phyloP scores from a whole-genome alignment of 805 yeast species.

The Saccharomycopsis sp. region DNA sequence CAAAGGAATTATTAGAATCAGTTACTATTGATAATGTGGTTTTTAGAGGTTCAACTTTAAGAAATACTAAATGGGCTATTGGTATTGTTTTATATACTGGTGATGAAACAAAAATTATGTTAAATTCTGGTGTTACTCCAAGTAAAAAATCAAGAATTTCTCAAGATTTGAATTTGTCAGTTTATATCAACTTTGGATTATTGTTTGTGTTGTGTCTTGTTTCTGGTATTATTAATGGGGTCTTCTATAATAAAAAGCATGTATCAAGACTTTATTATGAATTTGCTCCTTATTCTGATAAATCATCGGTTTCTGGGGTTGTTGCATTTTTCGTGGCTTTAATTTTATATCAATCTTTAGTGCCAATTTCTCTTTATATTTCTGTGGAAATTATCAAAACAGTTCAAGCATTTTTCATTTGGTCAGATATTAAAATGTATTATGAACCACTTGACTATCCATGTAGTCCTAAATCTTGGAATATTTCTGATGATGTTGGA shows the following conservation, averaged over 20 bases:
- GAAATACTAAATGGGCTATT: conserved; percentile 78
- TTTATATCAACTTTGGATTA: conserved; percentile 51
- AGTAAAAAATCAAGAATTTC: conserved; percentile 67
- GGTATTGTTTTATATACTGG: conserved; percentile 74
- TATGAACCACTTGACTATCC: conserved; percentile 63
- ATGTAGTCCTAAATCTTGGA: conserved; percentile 80
- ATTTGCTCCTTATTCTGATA: conserved; percentile 56
- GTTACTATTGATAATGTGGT: conserved; percentile 49
- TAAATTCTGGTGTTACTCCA: conserved; percentile 73
- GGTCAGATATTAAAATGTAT: conserved; percentile 65
- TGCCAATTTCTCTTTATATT: conserved; percentile 74
- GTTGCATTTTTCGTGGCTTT: conserved; percentile 67
- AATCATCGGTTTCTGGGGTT: conserved; percentile 58
- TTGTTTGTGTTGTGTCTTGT: conserved; percentile 59
- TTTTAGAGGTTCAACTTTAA: conserved; percentile 64
- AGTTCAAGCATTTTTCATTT: conserved; percentile 71
- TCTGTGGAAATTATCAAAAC: conserved; percentile 77
- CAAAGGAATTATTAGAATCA: conserved; percentile 43
- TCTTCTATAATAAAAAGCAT: conserved; percentile 37
- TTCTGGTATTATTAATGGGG: conserved; percentile 63
- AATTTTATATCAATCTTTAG: conserved; percentile 67
- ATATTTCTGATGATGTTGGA: conserved; percentile 76
- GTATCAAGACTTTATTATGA: conserved; percentile 58
- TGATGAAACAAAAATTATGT: conserved; percentile 69
- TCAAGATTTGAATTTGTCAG: conserved; percentile 61